A percentile compares a stretch with the other conserved stretches of the same genome.
Evolutionary conservation across 1,139 yeast species (phyloP).

Genomic region (Yamadazyma diospyri): DNA sequence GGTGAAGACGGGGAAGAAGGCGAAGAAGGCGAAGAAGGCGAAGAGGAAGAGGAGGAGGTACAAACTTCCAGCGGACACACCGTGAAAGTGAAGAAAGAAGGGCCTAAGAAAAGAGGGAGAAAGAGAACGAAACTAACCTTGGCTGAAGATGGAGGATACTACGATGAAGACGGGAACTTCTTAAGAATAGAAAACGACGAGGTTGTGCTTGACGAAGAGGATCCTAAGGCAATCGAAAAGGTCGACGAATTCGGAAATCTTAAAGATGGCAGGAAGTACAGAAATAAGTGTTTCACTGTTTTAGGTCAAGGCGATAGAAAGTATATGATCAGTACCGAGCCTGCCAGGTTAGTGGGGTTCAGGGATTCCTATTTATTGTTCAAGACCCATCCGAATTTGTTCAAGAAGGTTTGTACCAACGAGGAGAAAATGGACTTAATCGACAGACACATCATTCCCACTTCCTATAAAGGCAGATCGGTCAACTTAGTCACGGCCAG

Average conservation of each 20-base stretch:
- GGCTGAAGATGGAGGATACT: conserved; percentile 37
- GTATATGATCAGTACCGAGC: conserved; percentile 92
- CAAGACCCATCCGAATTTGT: conserved; percentile 74
- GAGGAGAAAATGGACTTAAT: conserved; percentile 83
- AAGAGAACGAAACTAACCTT: conserved; percentile 37
- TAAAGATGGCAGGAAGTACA: conserved; percentile 70
- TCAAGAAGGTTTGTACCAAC: conserved; percentile 70
- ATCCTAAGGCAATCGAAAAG: conserved; percentile 75
- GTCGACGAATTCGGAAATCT: conserved; percentile 67
- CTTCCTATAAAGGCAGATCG: conserved; percentile 85
- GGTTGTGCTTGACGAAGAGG: conserved; percentile 68
- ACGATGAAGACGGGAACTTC: conserved; percentile 51
- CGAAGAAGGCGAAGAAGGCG: conserved; percentile 23
- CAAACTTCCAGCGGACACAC: conserved; percentile 18
- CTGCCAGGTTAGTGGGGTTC: conserved; percentile 92
- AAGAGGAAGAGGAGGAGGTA: conserved; percentile 22
- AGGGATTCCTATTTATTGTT: conserved; percentile 89
- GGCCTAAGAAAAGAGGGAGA: conserved; percentile 45
- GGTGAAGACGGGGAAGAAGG: conserved; percentile 19
- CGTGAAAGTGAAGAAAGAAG: conserved; percentile 11
- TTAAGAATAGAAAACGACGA: conserved; percentile 72
- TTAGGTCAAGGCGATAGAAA: conserved; percentile 67
- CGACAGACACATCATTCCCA: conserved; percentile 78
- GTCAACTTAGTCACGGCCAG: conserved; percentile 90
- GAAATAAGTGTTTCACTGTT: conserved; percentile 80